phyloP scores from a whole-genome alignment of 495 filamentous ascomycete species.

The Xylaria palmicola region DNA sequence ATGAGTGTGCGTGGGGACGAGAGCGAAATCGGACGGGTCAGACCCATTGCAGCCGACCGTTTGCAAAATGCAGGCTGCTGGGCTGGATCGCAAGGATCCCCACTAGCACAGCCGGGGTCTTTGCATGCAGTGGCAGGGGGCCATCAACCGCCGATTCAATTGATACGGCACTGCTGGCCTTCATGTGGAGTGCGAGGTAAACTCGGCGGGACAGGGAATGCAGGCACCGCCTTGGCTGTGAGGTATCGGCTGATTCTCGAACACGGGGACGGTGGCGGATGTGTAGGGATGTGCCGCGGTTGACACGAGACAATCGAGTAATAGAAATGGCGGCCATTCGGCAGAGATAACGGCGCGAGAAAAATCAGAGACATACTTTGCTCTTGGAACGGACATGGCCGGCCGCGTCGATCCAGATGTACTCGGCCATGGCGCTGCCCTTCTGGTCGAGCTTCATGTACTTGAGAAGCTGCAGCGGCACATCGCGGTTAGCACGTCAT shows the following conservation, averaged over 20 bases:
- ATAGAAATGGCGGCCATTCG: slow-evolving; percentile 31
- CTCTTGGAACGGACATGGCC: slow-evolving; percentile 34
- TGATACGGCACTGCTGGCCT: slow-evolving; percentile 14
- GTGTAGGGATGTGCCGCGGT: neutral
- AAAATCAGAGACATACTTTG: slow-evolving; percentile 50
- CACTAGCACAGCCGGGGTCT: neutral
- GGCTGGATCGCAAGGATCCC: neutral
- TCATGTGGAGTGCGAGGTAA: neutral
- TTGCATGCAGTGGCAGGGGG: neutral
- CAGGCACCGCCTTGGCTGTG: slow-evolving; percentile 2
- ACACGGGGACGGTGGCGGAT: neutral
- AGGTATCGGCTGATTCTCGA: neutral
- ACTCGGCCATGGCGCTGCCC: slow-evolving; percentile 84
- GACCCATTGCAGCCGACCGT: neutral
- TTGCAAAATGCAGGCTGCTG: neutral
- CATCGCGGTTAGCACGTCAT: slow-evolving; percentile 21
- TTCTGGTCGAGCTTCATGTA: slow-evolving; percentile 90
- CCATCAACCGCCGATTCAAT: neutral
- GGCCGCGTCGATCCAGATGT: slow-evolving; percentile 87
- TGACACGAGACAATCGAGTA: slow-evolving; percentile 28
- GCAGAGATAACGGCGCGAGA: slow-evolving; percentile 23
- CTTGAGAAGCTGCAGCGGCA: slow-evolving; percentile 69
- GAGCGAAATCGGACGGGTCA: slow-evolving; percentile 24
- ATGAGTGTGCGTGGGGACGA: neutral
- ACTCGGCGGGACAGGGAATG: neutral